Percentiles rank a stretch among this genome's conserved stretches.
These are phyloP conservation scores for Pneumocystis wakefieldiae DNA, from an alignment of 1,139 yeast species.

Conservation along the genomic window DNA sequence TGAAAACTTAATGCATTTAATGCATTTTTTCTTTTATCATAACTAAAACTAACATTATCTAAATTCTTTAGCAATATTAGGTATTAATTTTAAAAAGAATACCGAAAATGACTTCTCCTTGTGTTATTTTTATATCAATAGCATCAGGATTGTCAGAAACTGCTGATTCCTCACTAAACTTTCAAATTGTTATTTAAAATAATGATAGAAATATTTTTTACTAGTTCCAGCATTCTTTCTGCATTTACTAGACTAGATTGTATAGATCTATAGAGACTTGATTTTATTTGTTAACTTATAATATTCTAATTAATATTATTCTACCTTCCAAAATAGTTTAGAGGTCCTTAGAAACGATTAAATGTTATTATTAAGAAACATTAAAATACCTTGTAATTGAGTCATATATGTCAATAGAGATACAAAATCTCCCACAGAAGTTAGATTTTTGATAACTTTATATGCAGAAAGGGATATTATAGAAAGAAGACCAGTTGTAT, in stretches of 20 bases:
- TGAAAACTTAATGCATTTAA: conserved; percentile 64
- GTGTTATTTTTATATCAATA: conserved; percentile 37
- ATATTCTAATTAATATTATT: not conserved
- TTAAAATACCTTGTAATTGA: conserved; percentile 86
- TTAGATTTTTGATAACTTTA: conserved; percentile 67
- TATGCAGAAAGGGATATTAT: conserved; percentile 98
- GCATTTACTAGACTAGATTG: not conserved
- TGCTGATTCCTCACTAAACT: conserved; percentile 47
- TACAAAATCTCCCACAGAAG: conserved; percentile 93
- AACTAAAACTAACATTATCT: conserved; percentile 79
- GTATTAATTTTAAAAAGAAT: not conserved
- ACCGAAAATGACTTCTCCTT: conserved; percentile 65
- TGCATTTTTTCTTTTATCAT: conserved; percentile 77
- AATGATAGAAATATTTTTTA: conserved; percentile 76
- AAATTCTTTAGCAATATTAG: not conserved
- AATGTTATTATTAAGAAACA: conserved; percentile 75
- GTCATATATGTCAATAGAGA: conserved; percentile 88
- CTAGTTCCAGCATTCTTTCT: conserved; percentile 68
- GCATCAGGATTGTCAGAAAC: conserved; percentile 52
- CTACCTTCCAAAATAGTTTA: not conserved
- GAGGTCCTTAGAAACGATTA: not conserved
- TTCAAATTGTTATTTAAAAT: conserved; percentile 47
- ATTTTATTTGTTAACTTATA: conserved; percentile 21
- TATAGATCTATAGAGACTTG: not conserved
- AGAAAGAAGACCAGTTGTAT: conserved; percentile 76